These are phyloP conservation scores for Cryphonectria naterciae DNA, from an alignment of 2,329 filamentous ascomycete species.

Conservation along the genomic window DNA sequence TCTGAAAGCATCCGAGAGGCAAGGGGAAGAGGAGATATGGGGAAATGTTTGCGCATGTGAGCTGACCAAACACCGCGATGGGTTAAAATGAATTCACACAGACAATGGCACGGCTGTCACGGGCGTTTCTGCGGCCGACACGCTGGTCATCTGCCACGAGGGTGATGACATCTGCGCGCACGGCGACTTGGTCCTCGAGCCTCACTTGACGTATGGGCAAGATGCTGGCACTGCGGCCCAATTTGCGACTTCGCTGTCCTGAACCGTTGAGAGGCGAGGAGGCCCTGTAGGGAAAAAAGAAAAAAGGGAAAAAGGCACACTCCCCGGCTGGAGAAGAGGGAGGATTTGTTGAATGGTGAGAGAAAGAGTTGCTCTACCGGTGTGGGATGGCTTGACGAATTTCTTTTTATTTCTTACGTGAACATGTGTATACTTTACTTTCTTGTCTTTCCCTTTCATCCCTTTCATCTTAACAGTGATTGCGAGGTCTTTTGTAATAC, in stretches of 20 bases:
- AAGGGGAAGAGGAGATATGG: too few relatives aligned
- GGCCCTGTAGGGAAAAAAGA: too few relatives aligned
- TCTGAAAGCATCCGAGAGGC: too few relatives aligned
- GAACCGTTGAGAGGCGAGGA: not conserved
- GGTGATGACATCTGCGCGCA: constrained; percentile 29
- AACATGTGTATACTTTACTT: not conserved
- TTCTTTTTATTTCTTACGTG: not conserved
- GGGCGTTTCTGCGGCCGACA: constrained; percentile 18
- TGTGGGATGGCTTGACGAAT: not conserved
- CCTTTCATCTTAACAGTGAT: not conserved
- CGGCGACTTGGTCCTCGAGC: not conserved
- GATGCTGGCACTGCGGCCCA: constrained; percentile 11
- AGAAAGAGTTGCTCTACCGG: not conserved
- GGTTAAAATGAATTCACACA: not conserved
- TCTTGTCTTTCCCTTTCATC: not conserved
- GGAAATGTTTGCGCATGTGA: not conserved
- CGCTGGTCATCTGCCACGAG: constrained; percentile 26
- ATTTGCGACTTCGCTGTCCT: constrained; percentile 9
- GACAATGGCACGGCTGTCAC: constrained; percentile 29
- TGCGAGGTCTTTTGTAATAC: not conserved
- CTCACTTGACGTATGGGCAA: constrained; percentile 7
- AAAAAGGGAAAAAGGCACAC: too few relatives aligned
- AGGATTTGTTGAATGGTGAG: not conserved
- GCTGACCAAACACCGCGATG: not conserved
- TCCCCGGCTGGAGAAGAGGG: too few relatives aligned